Evolutionary conservation across 2,329 filamentous ascomycete species (phyloP), one percentile per base, ranked within the genome.

Genomic region (Pyrenochaeta sp.): DNA sequence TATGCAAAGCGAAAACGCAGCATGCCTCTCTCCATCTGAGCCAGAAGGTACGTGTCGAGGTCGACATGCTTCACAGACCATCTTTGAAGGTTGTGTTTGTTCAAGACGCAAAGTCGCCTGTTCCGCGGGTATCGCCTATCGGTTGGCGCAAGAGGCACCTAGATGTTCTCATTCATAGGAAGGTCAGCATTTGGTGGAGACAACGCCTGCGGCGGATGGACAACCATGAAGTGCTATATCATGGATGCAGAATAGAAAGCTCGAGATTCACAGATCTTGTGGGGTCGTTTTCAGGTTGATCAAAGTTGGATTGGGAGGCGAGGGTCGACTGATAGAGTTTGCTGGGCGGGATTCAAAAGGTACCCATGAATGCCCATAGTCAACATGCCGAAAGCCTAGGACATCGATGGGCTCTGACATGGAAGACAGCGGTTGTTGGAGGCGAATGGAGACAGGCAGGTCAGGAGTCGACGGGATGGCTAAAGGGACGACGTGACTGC

Each of bases 401-500:
- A 20, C 17, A 2, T 21, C 7, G 14, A 18, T 21, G 36, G 5
- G 36, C 20, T 4, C 10, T 27, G 36, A 39, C 20, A 39, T 39
- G 20, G 36, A 17, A 21, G 17, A 2, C 14, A 14, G 20, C 36
- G 36, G 21, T 11, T 6, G 20, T 4, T 20, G 2, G 35, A 37
- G 17, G 7, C 17, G 33, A 37, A 20, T 18, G 35, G 11, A 21
- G 36, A 23, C 21, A 15, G 6, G 27, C 49, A 35, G 46, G 43
- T 41, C 35, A 41, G 40, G 42, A 40, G 45, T 45, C 27, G 50
- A 54, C 18, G 45, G 32, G 43, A 30, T 33, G 54, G 31, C n/a
- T 55, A 36, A 30, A 27, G 33, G 21, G 12, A 44, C 40, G 42
- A 40, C 52, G 48, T 49, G 42, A 56, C 33, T 56, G 46, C 41